Conservation (phyloP, 768 basidiomycete genomes). For the Myochromella boudieri region DNA sequence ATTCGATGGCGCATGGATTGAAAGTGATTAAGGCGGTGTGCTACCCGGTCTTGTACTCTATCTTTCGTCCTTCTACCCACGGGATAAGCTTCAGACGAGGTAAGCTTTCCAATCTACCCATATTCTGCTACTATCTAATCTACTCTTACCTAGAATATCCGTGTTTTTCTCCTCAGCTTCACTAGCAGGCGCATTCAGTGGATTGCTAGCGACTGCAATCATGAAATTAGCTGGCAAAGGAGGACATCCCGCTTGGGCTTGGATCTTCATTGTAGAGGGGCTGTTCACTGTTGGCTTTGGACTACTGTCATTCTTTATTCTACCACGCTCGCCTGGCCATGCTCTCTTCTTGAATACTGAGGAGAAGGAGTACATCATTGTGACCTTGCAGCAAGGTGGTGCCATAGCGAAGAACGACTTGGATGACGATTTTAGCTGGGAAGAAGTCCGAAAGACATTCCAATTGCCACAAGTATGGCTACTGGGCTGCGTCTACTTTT, state of each 20-base stretch:
- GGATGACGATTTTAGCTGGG: constrained; percentile 36
- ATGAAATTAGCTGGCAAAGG: constrained; percentile 43
- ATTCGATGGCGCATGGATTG: constrained; percentile 18
- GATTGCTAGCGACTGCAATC: constrained; percentile 48
- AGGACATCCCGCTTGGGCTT: constrained; percentile 45
- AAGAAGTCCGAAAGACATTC: constrained; percentile 31
- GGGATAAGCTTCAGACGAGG: constrained; percentile 16
- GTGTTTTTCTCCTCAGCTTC: constrained; percentile 24
- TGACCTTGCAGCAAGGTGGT: constrained; percentile 13
- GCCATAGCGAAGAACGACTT: constrained; percentile 17
- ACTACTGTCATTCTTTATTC: constrained; percentile 16
- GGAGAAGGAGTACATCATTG: constrained; percentile 14
- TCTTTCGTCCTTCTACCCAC: constrained; percentile 38
- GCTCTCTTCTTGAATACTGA: constrained; percentile 11
- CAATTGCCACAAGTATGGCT: constrained; percentile 38
- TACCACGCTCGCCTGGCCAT: constrained; percentile 12
- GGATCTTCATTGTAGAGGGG: constrained; percentile 50
- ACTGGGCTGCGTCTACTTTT: constrained; percentile 29
- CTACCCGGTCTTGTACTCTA: constrained; percentile 29
- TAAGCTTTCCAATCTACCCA: background rate
- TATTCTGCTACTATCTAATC: too few species aligned
- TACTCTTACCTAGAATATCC: constrained; percentile 18
- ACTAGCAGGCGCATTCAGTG: constrained; percentile 45
- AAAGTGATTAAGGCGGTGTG: constrained; percentile 26
- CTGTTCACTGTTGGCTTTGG: constrained; percentile 45